These are phyloP conservation scores for Trichoderma semiorbis DNA, from an alignment of 2,329 filamentous ascomycete species.

Conservation along the genomic window DNA sequence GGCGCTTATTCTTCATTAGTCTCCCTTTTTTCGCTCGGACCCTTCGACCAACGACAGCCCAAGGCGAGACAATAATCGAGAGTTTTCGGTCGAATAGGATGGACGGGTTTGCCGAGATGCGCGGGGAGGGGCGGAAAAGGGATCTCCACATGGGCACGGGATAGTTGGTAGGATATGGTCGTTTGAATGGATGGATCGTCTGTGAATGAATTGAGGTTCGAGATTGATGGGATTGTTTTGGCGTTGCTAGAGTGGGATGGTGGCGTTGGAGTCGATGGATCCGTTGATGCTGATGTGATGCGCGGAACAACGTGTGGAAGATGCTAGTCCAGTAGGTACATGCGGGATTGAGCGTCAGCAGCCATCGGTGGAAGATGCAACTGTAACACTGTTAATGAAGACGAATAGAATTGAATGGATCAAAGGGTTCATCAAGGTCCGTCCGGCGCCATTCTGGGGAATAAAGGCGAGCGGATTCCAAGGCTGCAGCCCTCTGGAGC, in stretches of 20 bases:
- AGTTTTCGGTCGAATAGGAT: background rate
- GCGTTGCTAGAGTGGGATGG: no score
- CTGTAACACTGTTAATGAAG: background rate
- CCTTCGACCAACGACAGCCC: no score
- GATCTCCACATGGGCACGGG: background rate
- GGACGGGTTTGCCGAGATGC: background rate
- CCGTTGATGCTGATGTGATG: background rate
- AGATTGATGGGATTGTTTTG: background rate
- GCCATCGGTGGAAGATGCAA: background rate
- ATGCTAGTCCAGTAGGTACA: background rate
- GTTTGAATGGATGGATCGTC: background rate
- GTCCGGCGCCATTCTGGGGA: background rate
- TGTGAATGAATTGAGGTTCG: background rate
- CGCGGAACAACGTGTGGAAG: background rate
- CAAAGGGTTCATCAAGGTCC: background rate
- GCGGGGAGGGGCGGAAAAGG: background rate
- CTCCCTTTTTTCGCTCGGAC: no score
- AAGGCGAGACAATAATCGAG: background rate
- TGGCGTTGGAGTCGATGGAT: background rate
- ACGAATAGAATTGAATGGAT: background rate
- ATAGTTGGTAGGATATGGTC: background rate
- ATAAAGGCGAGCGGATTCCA: background rate
- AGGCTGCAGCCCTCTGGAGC: background rate
- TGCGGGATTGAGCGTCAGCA: background rate
- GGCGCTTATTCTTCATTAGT: background rate